These are phyloP conservation scores for Calocybe indica DNA, from an alignment of 768 basidiomycete species.

Conservation along the genomic window DNA sequence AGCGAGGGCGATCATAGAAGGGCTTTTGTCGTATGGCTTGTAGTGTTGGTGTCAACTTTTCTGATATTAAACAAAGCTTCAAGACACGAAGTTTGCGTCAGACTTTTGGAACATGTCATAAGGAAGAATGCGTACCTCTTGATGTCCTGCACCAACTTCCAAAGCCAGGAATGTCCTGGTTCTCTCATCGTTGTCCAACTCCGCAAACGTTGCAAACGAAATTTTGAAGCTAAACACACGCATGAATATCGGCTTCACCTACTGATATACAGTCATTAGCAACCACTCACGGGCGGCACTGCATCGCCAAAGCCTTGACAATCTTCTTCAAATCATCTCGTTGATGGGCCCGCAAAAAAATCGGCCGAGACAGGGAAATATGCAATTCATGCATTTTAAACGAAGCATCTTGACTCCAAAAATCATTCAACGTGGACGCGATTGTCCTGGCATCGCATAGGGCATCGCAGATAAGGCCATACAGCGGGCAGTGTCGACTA, in stretches of 20 bases:
- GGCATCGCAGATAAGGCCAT: constrained; percentile 39
- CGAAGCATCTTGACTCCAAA: constrained; percentile 22
- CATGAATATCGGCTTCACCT: not conserved
- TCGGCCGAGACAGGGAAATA: constrained; percentile 79
- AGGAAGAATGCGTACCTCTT: constrained; percentile 42
- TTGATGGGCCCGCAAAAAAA: constrained; percentile 77
- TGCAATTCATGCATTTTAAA: constrained; percentile 50
- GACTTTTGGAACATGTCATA: not conserved
- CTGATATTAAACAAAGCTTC: constrained; percentile 57
- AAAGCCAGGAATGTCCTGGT: constrained; percentile 77
- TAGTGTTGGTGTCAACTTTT: constrained; percentile 54
- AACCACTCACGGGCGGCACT: constrained; percentile 37
- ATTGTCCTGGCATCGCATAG: constrained; percentile 34
- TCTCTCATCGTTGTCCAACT: constrained; percentile 73
- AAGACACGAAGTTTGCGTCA: constrained; percentile 2
- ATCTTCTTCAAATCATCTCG: constrained; percentile 63
- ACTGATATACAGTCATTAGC: not conserved
- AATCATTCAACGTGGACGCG: constrained; percentile 43
- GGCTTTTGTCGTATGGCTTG: constrained; percentile 60
- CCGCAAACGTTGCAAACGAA: constrained; percentile 68
- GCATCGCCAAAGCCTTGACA: constrained; percentile 46
- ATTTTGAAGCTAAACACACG: constrained; percentile 49
- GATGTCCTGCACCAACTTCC: constrained; percentile 81
- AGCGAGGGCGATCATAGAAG: constrained; percentile 77
- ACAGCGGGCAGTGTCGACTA: constrained; percentile 34